Base-by-base conservation (phyloP, 176 grass and related monocot genomes). In the Otatea glauca region DNA sequence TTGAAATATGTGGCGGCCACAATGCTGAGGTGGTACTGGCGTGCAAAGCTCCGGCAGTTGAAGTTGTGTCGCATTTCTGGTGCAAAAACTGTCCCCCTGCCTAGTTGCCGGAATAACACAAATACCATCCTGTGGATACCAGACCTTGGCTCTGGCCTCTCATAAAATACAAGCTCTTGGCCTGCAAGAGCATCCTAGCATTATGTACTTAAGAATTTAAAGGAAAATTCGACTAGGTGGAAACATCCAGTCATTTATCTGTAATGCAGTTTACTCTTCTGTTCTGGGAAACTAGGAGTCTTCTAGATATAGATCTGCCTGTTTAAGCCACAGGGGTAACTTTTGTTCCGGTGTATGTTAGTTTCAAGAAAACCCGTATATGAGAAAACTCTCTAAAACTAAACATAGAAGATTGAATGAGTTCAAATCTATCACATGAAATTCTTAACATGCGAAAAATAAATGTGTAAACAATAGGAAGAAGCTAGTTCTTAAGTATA, bases 101-200 rank as follows among this genome's bases (percentile, higher is more conserved):
- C 90, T 16, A 90, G 90, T 68, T 97, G 94, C 38, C 70, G 65
- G 83, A 82, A 85, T 43, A 97, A 24, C 76, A 87, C 90, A 74
- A 92, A 88, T 66, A 97, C 88, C 70, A 97, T 86, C 41, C 88
- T 68, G 34, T 97, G 94, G 72, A 97, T 97, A 56, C 94, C 94
- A 68, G 88, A 87, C 72, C 87, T 81, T 67, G 94, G 94, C 25
- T 91, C 84, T 35, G 92, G 92, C 0, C 12, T 86, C 88, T 94
- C 94, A 65, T 97, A 94, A 47, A 88, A 68, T 54, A 87, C 0
- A 29, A 85, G 16, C 80, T 92, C 92, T 68, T 76, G 63, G 47
- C 92, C 94, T 97, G 86, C 80, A 89, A 74, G 23, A 54, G 2
- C 18, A 77, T 69, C 2, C 34, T 14, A 5, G 6, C 34, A 63